phyloP scores from a whole-genome alignment of 75 land plant species.

The Adiantum capillusveneris region DNA sequence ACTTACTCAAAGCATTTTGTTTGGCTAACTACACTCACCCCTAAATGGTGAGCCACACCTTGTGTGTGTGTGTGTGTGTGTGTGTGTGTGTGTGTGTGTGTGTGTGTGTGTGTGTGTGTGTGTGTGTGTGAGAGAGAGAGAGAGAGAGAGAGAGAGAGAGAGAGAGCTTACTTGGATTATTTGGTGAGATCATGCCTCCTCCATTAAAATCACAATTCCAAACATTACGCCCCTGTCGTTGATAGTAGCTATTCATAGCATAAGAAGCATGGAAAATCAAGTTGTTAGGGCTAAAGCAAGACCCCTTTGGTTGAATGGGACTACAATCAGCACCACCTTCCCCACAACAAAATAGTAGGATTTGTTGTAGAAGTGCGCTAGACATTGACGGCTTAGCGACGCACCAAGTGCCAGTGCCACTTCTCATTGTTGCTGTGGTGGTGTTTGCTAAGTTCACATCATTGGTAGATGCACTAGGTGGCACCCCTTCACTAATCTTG shows the following conservation, averaged over 20 bases:
- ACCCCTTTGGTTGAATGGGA: slow-evolving; percentile 38
- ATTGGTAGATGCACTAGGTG: background rate
- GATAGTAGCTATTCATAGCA: slow-evolving; percentile 63
- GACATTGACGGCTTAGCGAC: slow-evolving; percentile 26
- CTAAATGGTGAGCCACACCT: too few relatives aligned
- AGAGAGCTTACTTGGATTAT: slow-evolving; percentile 40
- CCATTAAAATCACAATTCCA: slow-evolving; percentile 51
- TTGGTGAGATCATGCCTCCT: slow-evolving; percentile 31
- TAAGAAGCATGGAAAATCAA: slow-evolving; percentile 48
- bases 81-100: too few relatives aligned
- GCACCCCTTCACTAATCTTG: background rate
- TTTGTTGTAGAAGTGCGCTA: slow-evolving; percentile 23
- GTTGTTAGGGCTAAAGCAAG: slow-evolving; percentile 54
- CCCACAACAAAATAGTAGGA: slow-evolving; percentile 59
- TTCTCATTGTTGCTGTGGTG: background rate
- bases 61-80: background rate
- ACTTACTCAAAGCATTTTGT: too few relatives aligned
- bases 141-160: background rate
- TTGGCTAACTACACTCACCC: too few relatives aligned
- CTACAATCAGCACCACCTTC: slow-evolving; percentile 56
- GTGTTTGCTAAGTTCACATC: too few relatives aligned
- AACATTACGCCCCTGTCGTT: slow-evolving; percentile 27
- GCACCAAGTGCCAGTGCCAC: slow-evolving; percentile 29
- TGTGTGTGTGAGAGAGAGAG: too few relatives aligned
- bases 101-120: too few relatives aligned